Evolutionary conservation across 805 yeast genomes (phyloP).

Genomic region (Candida wancherniae): DNA sequence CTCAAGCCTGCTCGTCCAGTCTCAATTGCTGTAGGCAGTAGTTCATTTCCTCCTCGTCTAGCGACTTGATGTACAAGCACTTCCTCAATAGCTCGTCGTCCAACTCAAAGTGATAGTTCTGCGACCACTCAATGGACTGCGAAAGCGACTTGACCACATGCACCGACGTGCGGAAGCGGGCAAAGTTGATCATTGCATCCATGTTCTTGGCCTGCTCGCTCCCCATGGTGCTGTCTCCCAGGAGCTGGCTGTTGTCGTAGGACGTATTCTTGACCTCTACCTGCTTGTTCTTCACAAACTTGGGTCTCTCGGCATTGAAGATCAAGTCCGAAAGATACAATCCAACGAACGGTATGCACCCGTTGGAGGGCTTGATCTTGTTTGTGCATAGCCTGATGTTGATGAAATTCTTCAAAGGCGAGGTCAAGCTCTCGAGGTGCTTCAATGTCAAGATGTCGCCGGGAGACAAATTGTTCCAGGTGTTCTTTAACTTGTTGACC

Average conservation of each 20-base stretch:
- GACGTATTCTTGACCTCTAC: conserved; percentile 1
- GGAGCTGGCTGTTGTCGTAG: conserved; percentile 6
- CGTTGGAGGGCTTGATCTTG: conserved; percentile 56
- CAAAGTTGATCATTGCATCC: conserved; percentile 61
- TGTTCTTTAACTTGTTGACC: conserved; percentile 53
- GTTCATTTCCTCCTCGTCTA: conserved; percentile 69
- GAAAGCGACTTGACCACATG: conserved; percentile 71
- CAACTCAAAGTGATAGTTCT: conserved; percentile 51
- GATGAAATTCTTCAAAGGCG: conserved; percentile 70
- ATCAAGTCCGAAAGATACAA: conserved; percentile 79
- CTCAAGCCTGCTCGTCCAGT: too few species aligned
- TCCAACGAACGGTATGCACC: conserved; percentile 89
- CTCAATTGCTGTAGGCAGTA: conserved; percentile 21
- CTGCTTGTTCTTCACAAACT: conserved; percentile 31
- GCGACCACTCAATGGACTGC: conserved; percentile 82
- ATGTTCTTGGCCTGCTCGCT: conserved; percentile 9
- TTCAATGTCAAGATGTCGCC: conserved; percentile 68
- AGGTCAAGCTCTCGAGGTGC: conserved; percentile 63
- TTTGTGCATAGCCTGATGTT: conserved; percentile 61
- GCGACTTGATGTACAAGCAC: conserved; percentile 74
- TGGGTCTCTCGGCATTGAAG: conserved; percentile 62
- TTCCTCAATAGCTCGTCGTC: conserved; percentile 69
- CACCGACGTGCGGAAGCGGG: conserved; percentile 71
- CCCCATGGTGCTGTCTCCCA: conserved; percentile 12
- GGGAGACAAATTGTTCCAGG: conserved; percentile 71